A percentile compares a stretch with the other conserved stretches of the same genome.
phyloP scores from a whole-genome alignment of 768 basidiomycete genomes.

The Hebeloma cylindrosporum region DNA sequence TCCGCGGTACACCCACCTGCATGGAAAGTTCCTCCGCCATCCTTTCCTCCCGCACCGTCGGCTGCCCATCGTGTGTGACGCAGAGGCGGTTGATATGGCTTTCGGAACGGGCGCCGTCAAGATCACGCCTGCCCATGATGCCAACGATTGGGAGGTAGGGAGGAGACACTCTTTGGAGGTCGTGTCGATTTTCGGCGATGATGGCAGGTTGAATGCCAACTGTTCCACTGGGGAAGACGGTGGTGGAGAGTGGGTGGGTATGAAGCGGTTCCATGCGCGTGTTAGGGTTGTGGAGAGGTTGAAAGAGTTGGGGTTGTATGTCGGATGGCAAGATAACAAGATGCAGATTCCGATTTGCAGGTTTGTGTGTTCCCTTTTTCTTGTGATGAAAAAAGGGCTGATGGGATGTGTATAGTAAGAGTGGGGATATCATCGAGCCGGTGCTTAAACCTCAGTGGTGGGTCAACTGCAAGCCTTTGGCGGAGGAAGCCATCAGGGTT shows the following conservation, averaged over 20 bases:
- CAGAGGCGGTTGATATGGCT: constrained; percentile 87
- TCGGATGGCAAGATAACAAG: constrained; percentile 93
- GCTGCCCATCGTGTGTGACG: constrained; percentile 86
- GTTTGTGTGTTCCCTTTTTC: constrained; percentile 29
- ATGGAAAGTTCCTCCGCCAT: constrained; percentile 87
- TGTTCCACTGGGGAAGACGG: constrained; percentile 78
- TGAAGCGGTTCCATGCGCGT: constrained; percentile 96
- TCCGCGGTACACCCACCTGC: constrained; percentile 88
- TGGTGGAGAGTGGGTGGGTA: constrained; percentile 59
- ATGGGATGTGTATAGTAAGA: constrained; percentile 59
- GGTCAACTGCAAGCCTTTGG: constrained; percentile 90
- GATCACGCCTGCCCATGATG: constrained; percentile 98
- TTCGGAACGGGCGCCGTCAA: constrained; percentile 99
- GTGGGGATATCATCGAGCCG: constrained; percentile 94
- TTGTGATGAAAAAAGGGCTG: too few species aligned
- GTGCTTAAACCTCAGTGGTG: constrained; percentile 99
- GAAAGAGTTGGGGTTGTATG: constrained; percentile 79
- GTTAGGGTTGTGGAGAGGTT: constrained; percentile 79
- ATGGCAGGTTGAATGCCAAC: constrained; percentile 92
- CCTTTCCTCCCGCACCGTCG: constrained; percentile 82
- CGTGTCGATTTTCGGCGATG: constrained; percentile 94
- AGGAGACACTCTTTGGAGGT: constrained; percentile 84
- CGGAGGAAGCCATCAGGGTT: constrained; percentile 87
- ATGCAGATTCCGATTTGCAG: constrained; percentile 97
- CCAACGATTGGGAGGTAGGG: constrained; percentile 95